Conservation (phyloP, 257 asterid species). For the Echium plantagineum region DNA sequence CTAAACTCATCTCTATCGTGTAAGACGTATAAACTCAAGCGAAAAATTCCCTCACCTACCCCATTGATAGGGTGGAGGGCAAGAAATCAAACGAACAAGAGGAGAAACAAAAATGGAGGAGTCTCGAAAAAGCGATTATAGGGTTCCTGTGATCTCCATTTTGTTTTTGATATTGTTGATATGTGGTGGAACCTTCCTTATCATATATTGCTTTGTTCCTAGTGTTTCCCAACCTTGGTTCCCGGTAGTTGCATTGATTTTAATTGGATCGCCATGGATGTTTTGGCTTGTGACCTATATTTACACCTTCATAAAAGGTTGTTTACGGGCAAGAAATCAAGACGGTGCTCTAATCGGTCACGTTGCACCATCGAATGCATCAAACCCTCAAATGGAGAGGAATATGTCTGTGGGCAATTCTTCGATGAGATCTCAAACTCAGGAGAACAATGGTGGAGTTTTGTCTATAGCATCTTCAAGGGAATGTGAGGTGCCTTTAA, state of each 20-base stretch:
- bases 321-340: not conserved
- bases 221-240: constrained; percentile 22
- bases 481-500: constrained; percentile 25
- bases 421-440: constrained; percentile 2
- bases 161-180: constrained; percentile 19
- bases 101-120: constrained; percentile 19
- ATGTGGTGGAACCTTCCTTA: constrained; percentile 27
- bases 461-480: constrained; percentile 14
- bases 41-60: no score
- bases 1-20: no score
- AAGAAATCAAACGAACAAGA: not conserved
- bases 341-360: constrained; percentile 5
- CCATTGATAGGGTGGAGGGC: no score
- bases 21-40: no score
- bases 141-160: constrained; percentile 25
- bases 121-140: constrained; percentile 20
- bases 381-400: no score
- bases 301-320: constrained; percentile 21
- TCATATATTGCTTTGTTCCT: constrained; percentile 20
- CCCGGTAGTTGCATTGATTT: constrained; percentile 17
- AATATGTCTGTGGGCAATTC: no score
- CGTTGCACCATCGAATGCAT: not conserved
- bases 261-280: constrained; percentile 26
- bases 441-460: constrained; percentile 4
- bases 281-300: constrained; percentile 26